Evolutionary conservation across 352 stramenopile genomes (phyloP), one percentile per base, ranked within the genome.

Genomic region (Phytophthora macrochlamydospora): DNA sequence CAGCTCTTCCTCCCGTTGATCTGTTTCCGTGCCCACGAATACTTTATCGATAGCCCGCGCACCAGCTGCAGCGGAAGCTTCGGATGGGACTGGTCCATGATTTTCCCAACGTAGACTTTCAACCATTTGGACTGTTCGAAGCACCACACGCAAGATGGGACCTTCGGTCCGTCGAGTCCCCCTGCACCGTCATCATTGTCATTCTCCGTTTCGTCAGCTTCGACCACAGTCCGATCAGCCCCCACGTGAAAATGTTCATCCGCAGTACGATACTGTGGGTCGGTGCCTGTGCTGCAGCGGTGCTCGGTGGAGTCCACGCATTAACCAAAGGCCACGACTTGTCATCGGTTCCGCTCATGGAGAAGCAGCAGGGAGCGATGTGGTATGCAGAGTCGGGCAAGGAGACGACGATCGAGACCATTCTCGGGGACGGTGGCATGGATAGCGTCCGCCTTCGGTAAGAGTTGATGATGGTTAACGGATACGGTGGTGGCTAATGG

Each of bases 381-480:
- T 77, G 69, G 69, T 71, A 74, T 33, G 46, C 50, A 12, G 60
- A 60, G 1, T 35, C 37, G 11, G 65, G 65, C 30, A 74, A 63
- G 9, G 53, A 65, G 44, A 38, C 49, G 5, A 37, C 62, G 2
- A 69, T 78, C 38, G 70, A 78, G 37, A 52, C 61, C 54, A 73
- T 76, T 11, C 51, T 76, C 3, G 69, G 65, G 9, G 51, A 50
- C 48, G 65, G 69, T 31, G 69, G 69, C 3, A 76, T 76, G 69
- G 58, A 73, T 48, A 76, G 59, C 24, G 69, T 76, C 11, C 69
- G 69, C 38, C 64, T 76, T n/a, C 69, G 69, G 67, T 74, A 14
- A 24, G 18, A 24, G 18, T 24, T 24, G 18, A 24, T 24, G 18
- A 24, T 24, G 18, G 18, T 24, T 24, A 24, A 24, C 18, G 18